A percentile compares a stretch with the other conserved stretches of the same genome.
Conservation (phyloP, 495 filamentous ascomycete genomes). For the Trichoderma reesei region DNA sequence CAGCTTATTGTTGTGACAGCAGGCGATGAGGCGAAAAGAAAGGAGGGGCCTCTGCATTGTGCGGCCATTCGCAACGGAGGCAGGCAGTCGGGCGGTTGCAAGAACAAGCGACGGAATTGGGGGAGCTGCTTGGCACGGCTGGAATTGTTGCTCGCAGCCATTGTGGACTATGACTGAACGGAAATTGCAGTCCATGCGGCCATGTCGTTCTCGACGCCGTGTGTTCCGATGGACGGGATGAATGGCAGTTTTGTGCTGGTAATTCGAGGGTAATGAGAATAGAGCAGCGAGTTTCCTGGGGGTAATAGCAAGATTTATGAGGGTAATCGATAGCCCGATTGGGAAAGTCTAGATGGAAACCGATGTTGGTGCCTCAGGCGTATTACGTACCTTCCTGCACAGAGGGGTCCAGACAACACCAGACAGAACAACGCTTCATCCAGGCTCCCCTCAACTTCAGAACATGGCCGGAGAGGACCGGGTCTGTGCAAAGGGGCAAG, state of each 20-base stretch:
- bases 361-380: background rate
- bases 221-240: background rate
- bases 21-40: slow-evolving; percentile 3
- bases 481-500: background rate
- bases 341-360: background rate
- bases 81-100: background rate
- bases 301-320: slow-evolving; percentile 4
- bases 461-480: background rate
- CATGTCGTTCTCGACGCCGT: background rate
- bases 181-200: background rate
- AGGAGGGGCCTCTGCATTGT: background rate
- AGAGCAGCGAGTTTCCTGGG: slow-evolving; percentile 1
- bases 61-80: background rate
- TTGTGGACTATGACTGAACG: background rate
- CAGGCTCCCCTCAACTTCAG: background rate
- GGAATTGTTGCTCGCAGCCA: background rate
- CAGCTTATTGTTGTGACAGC: background rate
- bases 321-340: slow-evolving; percentile 9
- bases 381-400: background rate
- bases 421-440: background rate
- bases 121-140: background rate
- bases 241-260: background rate
- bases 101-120: slow-evolving; percentile 5
- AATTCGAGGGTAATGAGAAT: slow-evolving; percentile 5
- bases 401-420: background rate